A percentile compares a stretch with the other conserved stretches of the same genome.
Evolutionary conservation across 306 rosid species (phyloP).

Genomic region (Prunus padus): DNA sequence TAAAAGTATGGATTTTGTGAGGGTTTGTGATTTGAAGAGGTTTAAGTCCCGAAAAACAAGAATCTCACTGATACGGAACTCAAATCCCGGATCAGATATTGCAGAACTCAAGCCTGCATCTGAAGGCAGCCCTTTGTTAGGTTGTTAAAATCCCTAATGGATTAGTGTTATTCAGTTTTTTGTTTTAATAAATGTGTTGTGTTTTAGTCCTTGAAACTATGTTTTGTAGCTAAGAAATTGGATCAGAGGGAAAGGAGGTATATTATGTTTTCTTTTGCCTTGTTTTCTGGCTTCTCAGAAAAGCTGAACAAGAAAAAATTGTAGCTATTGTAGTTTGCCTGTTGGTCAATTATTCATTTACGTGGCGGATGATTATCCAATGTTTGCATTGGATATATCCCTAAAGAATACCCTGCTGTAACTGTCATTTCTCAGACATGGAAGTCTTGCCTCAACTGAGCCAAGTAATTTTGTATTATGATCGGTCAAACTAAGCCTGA

Average conservation of each 20-base stretch:
- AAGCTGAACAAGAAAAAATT: neutral
- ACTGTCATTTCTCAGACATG: neutral
- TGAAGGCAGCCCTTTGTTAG: slow-evolving; percentile 81
- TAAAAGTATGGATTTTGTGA: slow-evolving; percentile 67
- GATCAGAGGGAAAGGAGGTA: neutral
- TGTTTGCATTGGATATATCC: neutral
- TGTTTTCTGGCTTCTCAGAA: neutral
- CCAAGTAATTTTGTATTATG: neutral
- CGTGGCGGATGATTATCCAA: neutral
- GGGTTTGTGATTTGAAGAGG: slow-evolving; percentile 63
- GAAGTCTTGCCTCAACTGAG: neutral
- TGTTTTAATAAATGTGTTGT: neutral
- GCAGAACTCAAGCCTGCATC: slow-evolving; percentile 86
- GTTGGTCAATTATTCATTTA: neutral
- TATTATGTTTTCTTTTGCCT: neutral
- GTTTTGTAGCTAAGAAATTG: neutral
- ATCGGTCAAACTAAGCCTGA: neutral
- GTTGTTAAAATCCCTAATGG: slow-evolving; percentile 33
- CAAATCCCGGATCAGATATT: slow-evolving; percentile 68
- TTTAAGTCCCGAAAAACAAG: slow-evolving; percentile 48
- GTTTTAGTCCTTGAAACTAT: neutral
- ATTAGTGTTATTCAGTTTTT: slow-evolving; percentile 3
- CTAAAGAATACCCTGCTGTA: neutral
- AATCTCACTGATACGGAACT: slow-evolving; percentile 64
- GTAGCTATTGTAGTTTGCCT: neutral